Base-by-base conservation (phyloP, 768 basidiomycete species). In the Coprinopsis sp. region DNA sequence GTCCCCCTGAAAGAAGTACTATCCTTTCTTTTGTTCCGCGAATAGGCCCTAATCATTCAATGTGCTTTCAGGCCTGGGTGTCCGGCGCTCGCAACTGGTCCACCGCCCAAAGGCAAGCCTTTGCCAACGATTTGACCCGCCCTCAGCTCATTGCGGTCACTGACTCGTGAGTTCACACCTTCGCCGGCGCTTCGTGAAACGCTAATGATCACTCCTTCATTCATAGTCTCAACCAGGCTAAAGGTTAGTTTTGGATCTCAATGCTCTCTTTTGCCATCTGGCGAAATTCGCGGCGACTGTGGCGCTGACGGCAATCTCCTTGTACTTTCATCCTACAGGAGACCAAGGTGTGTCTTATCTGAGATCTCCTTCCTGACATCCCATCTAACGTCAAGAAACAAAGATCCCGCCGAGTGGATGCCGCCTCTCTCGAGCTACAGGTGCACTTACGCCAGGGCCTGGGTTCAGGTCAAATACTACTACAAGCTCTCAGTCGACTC, bases 11-110 rank as follows among this genome's bases (percentile, higher is more conserved):
- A 77, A 52, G 76, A 78, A 61, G 72, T 70, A 19, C 33, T 54
- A n/a, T 5, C 19, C 12, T 36, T 28, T 37, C 14, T 29, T 31
- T 13, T n/a, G 24, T 19, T 19, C 25, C 33, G 30, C 4, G 14
- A 25, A 13, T 46, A 11, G 16, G 13, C n/a, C 6, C 4, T 38
- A 5, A 19, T 13, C 14, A 7, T 21, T 39, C 4, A 27, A 8
- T 25, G 18, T 21, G 23, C 6, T 24, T 44, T 44, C 21, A 37
- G 69, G 78, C 78, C 0, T 79, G 78, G 78, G 51, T 79, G 0
- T 78, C 76, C 6, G 79, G 78, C 18, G 79, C 78, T 12, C 64
- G 73, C 7, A 47, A 54, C 33, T 81, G 79, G 79, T 75, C 77
- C 12, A 55, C 52, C 29, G 73, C 71, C 1, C 71, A 73, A 49